These are phyloP conservation scores for Lasiosphaeria ovina DNA, from an alignment of 495 filamentous ascomycete genomes.

Conservation along the genomic window DNA sequence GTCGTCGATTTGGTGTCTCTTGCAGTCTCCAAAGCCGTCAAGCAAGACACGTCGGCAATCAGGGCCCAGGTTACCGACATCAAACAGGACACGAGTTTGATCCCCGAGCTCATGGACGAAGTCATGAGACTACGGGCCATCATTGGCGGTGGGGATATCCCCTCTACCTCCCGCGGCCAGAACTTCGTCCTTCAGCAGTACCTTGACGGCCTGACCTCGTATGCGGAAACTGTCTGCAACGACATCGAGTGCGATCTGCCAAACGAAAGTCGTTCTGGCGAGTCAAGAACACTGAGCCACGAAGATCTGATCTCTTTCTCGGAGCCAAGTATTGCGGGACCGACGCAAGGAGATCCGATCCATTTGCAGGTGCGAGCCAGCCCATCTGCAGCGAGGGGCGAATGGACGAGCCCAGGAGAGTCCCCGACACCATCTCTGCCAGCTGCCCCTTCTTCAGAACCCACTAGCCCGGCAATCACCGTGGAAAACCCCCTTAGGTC, in stretches of 20 bases:
- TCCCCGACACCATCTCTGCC: no score
- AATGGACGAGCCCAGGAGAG: no score
- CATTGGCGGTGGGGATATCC: constrained; percentile 3
- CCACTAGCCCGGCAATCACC: no score
- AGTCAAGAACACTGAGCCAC: background rate
- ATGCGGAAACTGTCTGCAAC: constrained; percentile 21
- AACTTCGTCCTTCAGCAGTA: constrained; percentile 20
- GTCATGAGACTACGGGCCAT: constrained; percentile 20
- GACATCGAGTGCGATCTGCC: constrained; percentile 7
- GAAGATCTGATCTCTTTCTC: no score
- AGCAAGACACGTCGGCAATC: constrained; percentile 7
- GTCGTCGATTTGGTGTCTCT: constrained; percentile 26
- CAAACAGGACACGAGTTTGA: constrained; percentile 20
- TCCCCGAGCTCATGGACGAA: constrained; percentile 22
- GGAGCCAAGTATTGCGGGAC: no score
- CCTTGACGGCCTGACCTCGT: constrained; percentile 22
- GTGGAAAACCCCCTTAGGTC: no score
- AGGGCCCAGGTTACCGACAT: constrained; percentile 9
- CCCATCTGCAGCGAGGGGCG: no score
- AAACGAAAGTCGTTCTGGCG: background rate
- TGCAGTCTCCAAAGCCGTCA: constrained; percentile 14
- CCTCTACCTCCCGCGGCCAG: background rate
- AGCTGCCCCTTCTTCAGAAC: no score
- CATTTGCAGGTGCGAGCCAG: no score
- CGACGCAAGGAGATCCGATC: no score